phyloP scores from a whole-genome alignment of 345 rosid genomes.

The Cardamine chenopodiifolia region DNA sequence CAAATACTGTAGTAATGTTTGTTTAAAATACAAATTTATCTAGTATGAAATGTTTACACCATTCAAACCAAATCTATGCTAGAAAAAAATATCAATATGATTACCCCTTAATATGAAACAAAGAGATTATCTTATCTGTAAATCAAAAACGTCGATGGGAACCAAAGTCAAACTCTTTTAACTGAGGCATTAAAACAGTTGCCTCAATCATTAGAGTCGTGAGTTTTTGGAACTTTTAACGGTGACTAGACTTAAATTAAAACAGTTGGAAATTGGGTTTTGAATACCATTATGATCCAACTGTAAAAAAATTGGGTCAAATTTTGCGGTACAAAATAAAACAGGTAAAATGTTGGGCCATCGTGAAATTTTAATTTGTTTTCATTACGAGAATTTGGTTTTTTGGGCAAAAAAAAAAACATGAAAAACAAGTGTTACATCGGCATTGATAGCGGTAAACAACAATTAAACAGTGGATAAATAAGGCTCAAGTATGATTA shows the following conservation, averaged over 20 bases:
- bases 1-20: not conserved
- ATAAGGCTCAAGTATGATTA: not conserved
- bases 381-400: not conserved
- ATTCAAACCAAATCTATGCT: no score
- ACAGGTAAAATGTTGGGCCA: not conserved
- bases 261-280: conserved; percentile 2
- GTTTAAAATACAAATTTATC: no score
- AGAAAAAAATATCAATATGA: no score
- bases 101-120: no score
- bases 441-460: not conserved
- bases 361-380: not conserved
- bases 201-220: not conserved
- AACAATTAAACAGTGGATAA: not conserved
- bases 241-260: not conserved
- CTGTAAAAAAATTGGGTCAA: conserved; percentile 11
- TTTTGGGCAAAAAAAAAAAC: not conserved
- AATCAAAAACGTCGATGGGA: not conserved
- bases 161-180: not conserved
- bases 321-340: conserved; percentile 18
- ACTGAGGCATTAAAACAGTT: not conserved
- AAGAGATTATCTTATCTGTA: not conserved
- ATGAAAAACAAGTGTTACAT: not conserved
- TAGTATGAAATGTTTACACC: not conserved
- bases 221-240: not conserved
- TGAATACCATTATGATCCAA: conserved; percentile 27